These are phyloP conservation scores for Pestalotiopsis sp. DNA, from an alignment of 2,329 filamentous ascomycete species.

Conservation along the genomic window DNA sequence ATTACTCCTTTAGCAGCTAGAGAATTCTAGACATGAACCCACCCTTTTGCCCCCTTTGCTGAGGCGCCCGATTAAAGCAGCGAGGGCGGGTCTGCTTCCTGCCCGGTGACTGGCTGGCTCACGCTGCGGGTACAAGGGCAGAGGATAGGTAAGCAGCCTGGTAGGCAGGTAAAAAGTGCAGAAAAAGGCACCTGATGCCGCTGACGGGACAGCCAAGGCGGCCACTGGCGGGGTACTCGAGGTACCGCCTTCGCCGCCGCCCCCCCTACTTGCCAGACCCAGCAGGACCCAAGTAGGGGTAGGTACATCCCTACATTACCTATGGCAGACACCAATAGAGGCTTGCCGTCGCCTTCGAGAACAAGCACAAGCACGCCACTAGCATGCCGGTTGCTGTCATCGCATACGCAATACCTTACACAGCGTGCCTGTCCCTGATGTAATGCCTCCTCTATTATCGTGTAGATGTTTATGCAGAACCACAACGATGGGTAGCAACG, in stretches of 20 bases:
- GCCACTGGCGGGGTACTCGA: conserved; percentile 5
- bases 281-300: neutral
- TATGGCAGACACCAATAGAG: neutral
- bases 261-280: neutral
- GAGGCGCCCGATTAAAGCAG: conserved; percentile 15
- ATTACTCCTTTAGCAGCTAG: neutral
- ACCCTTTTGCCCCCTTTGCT: neutral
- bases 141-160: neutral
- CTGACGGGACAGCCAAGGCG: conserved; percentile 3
- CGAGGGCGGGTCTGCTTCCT: conserved; percentile 5
- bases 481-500: neutral
- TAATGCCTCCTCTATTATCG: neutral
- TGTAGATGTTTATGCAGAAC: neutral
- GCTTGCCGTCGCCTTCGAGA: neutral
- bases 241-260: neutral
- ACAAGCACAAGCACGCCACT: neutral
- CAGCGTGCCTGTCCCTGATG: neutral
- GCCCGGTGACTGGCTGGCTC: neutral
- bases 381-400: conserved; percentile 1
- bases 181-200: conserved; percentile 9
- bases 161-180: neutral
- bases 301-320: neutral
- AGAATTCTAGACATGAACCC: neutral
- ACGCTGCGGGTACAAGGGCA: neutral
- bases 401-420: neutral